phyloP scores from a whole-genome alignment of 352 stramenopile species.

The Globisporangium spinosum region DNA sequence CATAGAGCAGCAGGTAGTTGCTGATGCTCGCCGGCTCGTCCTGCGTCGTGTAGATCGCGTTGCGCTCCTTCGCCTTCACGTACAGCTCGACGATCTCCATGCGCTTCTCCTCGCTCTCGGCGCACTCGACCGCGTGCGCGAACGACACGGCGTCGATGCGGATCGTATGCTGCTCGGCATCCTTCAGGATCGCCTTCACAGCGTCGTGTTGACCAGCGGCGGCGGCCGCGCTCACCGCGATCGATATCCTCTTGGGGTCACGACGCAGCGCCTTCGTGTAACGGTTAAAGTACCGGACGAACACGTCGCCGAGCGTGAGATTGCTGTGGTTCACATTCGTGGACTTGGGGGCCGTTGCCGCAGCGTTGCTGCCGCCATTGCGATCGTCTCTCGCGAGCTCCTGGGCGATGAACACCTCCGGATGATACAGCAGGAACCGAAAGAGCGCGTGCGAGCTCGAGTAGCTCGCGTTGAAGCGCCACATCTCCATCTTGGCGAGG shows the following conservation, averaged over 20 bases:
- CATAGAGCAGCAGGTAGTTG: slow-evolving; percentile 62
- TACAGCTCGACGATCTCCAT: slow-evolving; percentile 57
- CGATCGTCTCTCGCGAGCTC: background rate
- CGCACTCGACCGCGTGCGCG: slow-evolving; percentile 52
- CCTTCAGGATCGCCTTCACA: slow-evolving; percentile 38
- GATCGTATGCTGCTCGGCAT: slow-evolving; percentile 37
- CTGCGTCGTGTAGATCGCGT: slow-evolving; percentile 49
- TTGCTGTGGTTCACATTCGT: background rate
- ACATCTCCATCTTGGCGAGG: slow-evolving; percentile 36
- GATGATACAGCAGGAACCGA: slow-evolving; percentile 50
- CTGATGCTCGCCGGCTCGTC: slow-evolving; percentile 47
- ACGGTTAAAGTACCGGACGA: slow-evolving; percentile 46
- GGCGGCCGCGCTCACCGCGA: slow-evolving; percentile 54
- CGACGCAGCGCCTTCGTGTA: slow-evolving; percentile 38
- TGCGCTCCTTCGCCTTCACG: slow-evolving; percentile 44
- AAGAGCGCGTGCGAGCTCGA: slow-evolving; percentile 61
- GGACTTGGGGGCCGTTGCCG: background rate
- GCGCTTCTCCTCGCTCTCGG: slow-evolving; percentile 37
- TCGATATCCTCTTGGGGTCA: slow-evolving; percentile 51
- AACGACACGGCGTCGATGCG: slow-evolving; percentile 60
- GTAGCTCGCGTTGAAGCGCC: slow-evolving; percentile 45
- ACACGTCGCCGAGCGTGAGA: slow-evolving; percentile 24
- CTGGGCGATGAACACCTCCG: slow-evolving; percentile 32
- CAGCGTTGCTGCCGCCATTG: background rate
- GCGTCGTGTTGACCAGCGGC: slow-evolving; percentile 29